Conservation (phyloP, 1,284 basidiomycete species). For the Chondrostereum purpureum region DNA sequence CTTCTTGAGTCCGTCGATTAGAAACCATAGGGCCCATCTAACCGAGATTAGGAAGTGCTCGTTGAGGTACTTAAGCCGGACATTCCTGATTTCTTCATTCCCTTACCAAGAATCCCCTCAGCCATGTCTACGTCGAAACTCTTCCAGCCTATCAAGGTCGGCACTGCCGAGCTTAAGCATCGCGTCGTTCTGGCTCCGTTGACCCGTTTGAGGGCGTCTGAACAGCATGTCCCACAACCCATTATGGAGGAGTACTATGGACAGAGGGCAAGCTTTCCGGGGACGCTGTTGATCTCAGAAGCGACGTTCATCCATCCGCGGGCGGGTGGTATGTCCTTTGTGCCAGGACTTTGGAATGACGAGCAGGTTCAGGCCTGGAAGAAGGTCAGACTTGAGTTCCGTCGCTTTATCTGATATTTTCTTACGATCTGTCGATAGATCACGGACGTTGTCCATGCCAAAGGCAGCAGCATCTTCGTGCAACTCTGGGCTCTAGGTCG, state of each 20-base stretch:
- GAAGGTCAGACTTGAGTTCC: slow-evolving; percentile 25
- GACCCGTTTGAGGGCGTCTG: slow-evolving; percentile 21
- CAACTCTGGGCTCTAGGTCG: slow-evolving; percentile 46
- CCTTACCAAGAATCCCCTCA: no score
- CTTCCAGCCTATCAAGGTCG: slow-evolving; percentile 39
- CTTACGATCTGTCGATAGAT: slow-evolving; percentile 22
- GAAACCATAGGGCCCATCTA: no score
- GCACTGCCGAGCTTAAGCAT: slow-evolving; percentile 33
- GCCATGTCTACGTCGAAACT: slow-evolving; percentile 21
- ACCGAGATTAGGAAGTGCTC: no score
- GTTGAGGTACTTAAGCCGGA: no score
- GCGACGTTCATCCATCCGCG: slow-evolving; percentile 31
- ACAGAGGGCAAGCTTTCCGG: slow-evolving; percentile 33
- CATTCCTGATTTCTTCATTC: no score
- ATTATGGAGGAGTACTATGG: slow-evolving; percentile 33
- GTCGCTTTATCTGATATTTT: no score
- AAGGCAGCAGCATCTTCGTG: slow-evolving; percentile 34
- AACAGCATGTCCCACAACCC: slow-evolving; percentile 14
- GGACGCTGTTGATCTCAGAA: slow-evolving; percentile 40
- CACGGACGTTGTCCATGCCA: slow-evolving; percentile 26
- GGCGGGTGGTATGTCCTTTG: slow-evolving; percentile 27
- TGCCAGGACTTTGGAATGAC: slow-evolving; percentile 34
- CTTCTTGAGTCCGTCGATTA: no score
- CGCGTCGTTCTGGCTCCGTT: slow-evolving; percentile 44
- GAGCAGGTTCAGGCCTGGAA: slow-evolving; percentile 40